Base-by-base conservation (phyloP, 306 rosid genomes). In the Cicer arietinum region DNA sequence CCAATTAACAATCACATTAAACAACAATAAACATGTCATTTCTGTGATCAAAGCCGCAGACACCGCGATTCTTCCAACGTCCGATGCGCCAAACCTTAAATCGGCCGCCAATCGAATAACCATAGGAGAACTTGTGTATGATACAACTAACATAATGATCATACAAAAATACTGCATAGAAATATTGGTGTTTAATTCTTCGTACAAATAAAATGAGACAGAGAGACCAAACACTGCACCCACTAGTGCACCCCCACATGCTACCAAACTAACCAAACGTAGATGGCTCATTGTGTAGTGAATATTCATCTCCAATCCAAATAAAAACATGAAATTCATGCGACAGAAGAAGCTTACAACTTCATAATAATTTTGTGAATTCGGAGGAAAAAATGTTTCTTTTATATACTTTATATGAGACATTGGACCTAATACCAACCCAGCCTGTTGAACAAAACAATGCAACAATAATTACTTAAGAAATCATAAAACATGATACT, bases 71-170 rank as follows among this genome's bases (percentile, higher is more conserved):
- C 92, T 80, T 0, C 99, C 99, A 0, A 88, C 82, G 6, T 88
- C 77, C 0, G 99, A 89, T 0, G 96, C 88, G 0, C 85, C 85
- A 8, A 94, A 89, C 44, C 83, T 86, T 53, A 94, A 35, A 53
- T 94, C 99, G 0, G 89, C 83, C 0, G 96, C 87, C 37, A 94
- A 67, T 25, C 97, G 97, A n/a, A 86, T 86, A 65, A 94, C 97
- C 47, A 94, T 86, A 0, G 99, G 97, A 16, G 95, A 89, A n/a
- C 95, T 89, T 4, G 99, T 85, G 87, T 94, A 91, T 42, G 91
- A 62, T 1, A 89, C 12, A 5, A 89, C 67, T 18, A 92, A 67
- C 89, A 90, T 88, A 8, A 85, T 50, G 51, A 82, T 63, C 73
- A 11, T 66, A 8, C 69, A 82, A 35, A 78, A 87, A 84, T 10